These are phyloP conservation scores for Cenchrus americanus DNA, from an alignment of 176 grass and related monocot genomes.

Conservation along the genomic window DNA sequence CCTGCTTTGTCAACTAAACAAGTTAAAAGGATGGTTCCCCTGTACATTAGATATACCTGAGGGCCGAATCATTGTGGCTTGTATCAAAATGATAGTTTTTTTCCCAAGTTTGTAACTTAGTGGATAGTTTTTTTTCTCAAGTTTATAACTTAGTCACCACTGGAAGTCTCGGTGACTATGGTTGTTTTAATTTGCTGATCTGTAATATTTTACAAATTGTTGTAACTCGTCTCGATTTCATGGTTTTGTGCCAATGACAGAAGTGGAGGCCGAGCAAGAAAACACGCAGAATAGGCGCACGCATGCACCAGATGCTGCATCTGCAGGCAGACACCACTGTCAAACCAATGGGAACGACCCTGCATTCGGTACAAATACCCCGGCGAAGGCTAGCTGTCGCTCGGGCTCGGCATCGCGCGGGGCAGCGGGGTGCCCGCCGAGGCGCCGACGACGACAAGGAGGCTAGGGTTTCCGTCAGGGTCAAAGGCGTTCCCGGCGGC, in stretches of 20 bases:
- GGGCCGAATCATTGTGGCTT: slow-evolving; percentile 24
- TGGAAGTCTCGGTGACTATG: neutral
- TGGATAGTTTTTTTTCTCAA: slow-evolving; percentile 10
- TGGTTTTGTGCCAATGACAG: slow-evolving; percentile 20
- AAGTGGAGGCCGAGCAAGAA: too few relatives aligned
- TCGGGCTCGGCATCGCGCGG: too few relatives aligned
- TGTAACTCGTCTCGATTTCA: neutral
- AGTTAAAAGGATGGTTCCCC: slow-evolving; percentile 4
- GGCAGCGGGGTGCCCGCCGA: too few relatives aligned
- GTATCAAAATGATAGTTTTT: slow-evolving; percentile 4
- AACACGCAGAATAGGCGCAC: too few relatives aligned
- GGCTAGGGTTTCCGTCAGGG: too few relatives aligned
- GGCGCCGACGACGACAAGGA: too few relatives aligned
- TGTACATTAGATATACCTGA: slow-evolving; percentile 16
- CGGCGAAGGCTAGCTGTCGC: too few relatives aligned
- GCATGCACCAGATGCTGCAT: too few relatives aligned
- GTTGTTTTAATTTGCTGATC: slow-evolving; percentile 6
- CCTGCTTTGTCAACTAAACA: slow-evolving; percentile 4
- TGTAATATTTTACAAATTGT: neutral
- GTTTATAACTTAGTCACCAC: slow-evolving; percentile 18
- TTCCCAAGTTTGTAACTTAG: slow-evolving; percentile 9
- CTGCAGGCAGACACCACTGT: too few relatives aligned
- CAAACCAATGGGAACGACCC: too few relatives aligned
- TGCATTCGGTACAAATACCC: too few relatives aligned
- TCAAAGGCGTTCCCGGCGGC: too few relatives aligned